Conservation (phyloP, 2,329 filamentous ascomycete genomes). For the Talaromyces piceae region DNA sequence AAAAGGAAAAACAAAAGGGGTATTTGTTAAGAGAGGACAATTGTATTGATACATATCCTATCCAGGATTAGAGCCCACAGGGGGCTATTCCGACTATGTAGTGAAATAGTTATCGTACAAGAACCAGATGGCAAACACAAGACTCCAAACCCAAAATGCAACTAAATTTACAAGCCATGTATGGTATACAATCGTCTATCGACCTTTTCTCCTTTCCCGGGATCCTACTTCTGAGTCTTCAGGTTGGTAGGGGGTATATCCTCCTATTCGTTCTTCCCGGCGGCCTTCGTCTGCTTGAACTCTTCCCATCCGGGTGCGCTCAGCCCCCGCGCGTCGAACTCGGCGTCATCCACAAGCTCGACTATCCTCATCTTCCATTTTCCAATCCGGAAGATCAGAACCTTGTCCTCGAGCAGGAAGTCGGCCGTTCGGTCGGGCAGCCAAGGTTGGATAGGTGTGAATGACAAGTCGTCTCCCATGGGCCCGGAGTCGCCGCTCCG, state of each 20-base stretch:
- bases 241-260: background rate
- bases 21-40: background rate
- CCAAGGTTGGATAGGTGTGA: conserved; percentile 43
- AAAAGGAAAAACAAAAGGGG: no score
- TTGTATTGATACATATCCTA: background rate
- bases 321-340: conserved; percentile 42
- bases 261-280: conserved; percentile 5
- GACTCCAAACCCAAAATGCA: background rate
- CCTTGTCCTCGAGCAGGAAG: conserved; percentile 43
- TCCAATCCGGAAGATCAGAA: conserved; percentile 50
- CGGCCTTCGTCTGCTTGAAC: conserved; percentile 10
- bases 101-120: background rate
- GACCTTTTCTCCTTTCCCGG: background rate
- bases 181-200: background rate
- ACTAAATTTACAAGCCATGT: background rate
- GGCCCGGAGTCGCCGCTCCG: conserved; percentile 31
- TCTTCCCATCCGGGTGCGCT: conserved; percentile 46
- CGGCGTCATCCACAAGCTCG: conserved; percentile 47
- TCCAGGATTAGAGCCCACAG: background rate
- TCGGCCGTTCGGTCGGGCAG: conserved; percentile 36
- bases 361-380: conserved; percentile 56
- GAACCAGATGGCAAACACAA: background rate
- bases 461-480: conserved; percentile 42
- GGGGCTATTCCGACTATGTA: no score
- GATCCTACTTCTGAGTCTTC: background rate